Conservation (phyloP, 83 land plant species). For the Thuja plicata region DNA sequence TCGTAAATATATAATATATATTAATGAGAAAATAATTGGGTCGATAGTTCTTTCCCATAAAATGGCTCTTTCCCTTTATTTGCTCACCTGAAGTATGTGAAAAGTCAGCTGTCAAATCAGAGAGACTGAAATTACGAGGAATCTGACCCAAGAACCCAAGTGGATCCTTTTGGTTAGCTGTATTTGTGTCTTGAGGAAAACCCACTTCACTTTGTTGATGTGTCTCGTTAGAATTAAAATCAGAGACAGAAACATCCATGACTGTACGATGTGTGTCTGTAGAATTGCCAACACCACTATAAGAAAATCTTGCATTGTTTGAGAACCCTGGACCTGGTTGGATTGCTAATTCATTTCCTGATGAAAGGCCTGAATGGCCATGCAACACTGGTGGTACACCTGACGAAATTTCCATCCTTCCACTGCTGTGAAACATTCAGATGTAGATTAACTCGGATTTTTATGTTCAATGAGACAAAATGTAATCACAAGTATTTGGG, state of each 20-base stretch:
- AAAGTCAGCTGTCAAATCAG: slow-evolving; percentile 62
- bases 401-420: slow-evolving; percentile 16
- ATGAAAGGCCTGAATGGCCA: slow-evolving; percentile 22
- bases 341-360: slow-evolving; percentile 38
- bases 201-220: slow-evolving; percentile 15
- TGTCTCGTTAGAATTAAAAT: slow-evolving; percentile 27
- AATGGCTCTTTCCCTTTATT: not conserved
- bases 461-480: not conserved
- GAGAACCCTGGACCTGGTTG: slow-evolving; percentile 42
- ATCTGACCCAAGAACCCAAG: slow-evolving; percentile 59
- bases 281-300: slow-evolving; percentile 29
- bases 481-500: not conserved
- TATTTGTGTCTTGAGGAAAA: slow-evolving; percentile 23
- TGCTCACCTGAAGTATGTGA: slow-evolving; percentile 54
- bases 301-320: slow-evolving; percentile 28
- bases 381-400: slow-evolving; percentile 15
- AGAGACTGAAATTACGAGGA: slow-evolving; percentile 68
- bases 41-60: not conserved
- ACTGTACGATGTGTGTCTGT: slow-evolving; percentile 30
- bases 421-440: slow-evolving; percentile 11
- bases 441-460: not conserved
- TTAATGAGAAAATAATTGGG: not conserved
- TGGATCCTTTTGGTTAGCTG: slow-evolving; percentile 12
- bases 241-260: slow-evolving; percentile 25
- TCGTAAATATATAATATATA: not conserved